These are phyloP conservation scores for Xenoacremonium recifei DNA, from an alignment of 2,329 filamentous ascomycete species.

Conservation along the genomic window DNA sequence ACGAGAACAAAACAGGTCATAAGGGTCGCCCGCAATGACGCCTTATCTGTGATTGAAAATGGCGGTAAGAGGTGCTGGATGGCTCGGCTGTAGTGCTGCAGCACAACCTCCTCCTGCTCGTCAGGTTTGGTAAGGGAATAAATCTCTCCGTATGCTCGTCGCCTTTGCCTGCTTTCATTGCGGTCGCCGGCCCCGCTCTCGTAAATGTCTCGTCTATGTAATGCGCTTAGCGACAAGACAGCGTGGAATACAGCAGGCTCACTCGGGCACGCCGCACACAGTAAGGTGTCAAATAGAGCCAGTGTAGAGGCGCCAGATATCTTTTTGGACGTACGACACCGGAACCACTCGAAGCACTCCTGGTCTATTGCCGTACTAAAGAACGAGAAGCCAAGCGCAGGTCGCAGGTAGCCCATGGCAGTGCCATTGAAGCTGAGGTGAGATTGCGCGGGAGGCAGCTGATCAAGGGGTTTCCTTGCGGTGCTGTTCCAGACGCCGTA, in stretches of 20 bases:
- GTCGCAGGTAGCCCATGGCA: not conserved
- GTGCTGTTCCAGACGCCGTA: constrained; percentile 29
- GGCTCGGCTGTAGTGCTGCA: constrained; percentile 37
- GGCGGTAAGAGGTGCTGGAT: constrained; percentile 35
- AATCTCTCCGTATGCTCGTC: no score
- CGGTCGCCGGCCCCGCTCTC: constrained; percentile 4
- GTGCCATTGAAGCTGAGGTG: no score
- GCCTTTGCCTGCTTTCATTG: not conserved
- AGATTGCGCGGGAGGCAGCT: not conserved
- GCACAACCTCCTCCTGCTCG: constrained; percentile 18
- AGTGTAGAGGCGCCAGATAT: constrained; percentile 35
- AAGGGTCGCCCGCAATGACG: constrained; percentile 35
- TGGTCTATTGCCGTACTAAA: constrained; percentile 9
- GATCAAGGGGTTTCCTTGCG: not conserved
- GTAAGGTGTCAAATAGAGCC: constrained; percentile 36
- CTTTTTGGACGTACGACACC: constrained; percentile 33
- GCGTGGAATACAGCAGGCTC: constrained; percentile 41
- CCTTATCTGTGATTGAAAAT: constrained; percentile 22
- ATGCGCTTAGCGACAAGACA: constrained; percentile 35
- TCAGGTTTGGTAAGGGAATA: no score
- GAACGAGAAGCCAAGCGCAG: constrained; percentile 2
- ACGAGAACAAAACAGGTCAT: constrained; percentile 37
- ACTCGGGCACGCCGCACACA: constrained; percentile 33
- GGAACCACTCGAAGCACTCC: constrained; percentile 29
- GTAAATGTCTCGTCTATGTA: constrained; percentile 23